Evolutionary conservation across 495 filamentous ascomycete genomes (phyloP).

Genomic region (Penicillium simplicissimum): DNA sequence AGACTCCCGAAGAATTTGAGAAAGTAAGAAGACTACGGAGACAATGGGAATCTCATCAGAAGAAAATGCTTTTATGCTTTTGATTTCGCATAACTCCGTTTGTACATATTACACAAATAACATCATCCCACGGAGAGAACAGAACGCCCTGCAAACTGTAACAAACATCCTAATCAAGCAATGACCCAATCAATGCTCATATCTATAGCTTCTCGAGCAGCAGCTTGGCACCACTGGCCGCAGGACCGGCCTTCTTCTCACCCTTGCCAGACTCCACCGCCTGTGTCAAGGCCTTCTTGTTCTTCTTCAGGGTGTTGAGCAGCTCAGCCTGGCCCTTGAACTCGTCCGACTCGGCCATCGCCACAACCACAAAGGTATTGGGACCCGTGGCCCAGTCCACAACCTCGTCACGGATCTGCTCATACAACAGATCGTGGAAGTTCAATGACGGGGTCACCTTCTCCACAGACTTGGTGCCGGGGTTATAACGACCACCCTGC

Average conservation of each 20-base stretch:
- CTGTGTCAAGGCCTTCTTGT: conserved; percentile 52
- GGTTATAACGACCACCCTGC: conserved; percentile 81
- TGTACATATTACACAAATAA: conserved; percentile 15
- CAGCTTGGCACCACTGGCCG: conserved; percentile 46
- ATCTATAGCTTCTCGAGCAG: conserved; percentile 50
- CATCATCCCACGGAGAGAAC: not conserved
- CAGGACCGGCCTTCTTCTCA: conserved; percentile 41
- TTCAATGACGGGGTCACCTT: conserved; percentile 72
- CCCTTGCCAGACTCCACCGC: conserved; percentile 44
- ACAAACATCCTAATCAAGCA: conserved; percentile 3
- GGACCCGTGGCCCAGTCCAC: conserved; percentile 84
- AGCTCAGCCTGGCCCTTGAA: conserved; percentile 69
- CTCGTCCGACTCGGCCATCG: conserved; percentile 73
- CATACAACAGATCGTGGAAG: conserved; percentile 78
- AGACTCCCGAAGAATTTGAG: no score
- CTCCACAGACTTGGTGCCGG: conserved; percentile 63
- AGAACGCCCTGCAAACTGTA: conserved; percentile 1
- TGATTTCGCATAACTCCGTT: conserved; percentile 4
- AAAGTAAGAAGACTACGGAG: no score
- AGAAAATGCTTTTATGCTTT: conserved; percentile 1
- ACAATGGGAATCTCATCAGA: not conserved
- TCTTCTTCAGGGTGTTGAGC: conserved; percentile 61
- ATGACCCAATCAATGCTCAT: conserved; percentile 27
- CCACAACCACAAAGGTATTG: conserved; percentile 79
- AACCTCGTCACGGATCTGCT: conserved; percentile 70